Percentiles rank a stretch among this genome's conserved stretches.
Conservation (phyloP, 805 yeast species). For the Yarrowia sp. region DNA sequence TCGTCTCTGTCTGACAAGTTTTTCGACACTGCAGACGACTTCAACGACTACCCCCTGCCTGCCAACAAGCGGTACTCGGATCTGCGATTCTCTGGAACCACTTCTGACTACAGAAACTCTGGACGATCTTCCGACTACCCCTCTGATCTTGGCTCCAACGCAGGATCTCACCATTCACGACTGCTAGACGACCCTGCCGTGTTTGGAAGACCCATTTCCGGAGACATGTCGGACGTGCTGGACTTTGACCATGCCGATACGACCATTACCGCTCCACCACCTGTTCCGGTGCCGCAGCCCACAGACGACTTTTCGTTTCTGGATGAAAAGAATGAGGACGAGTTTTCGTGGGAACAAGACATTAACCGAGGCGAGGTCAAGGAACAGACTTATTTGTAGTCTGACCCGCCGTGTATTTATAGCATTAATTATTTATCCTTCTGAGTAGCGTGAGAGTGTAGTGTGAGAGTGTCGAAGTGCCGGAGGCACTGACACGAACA, state of each 20-base stretch:
- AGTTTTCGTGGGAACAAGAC: slow-evolving; percentile 20
- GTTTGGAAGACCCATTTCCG: background rate
- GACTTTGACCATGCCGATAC: background rate
- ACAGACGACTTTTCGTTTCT: background rate
- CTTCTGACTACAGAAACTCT: background rate
- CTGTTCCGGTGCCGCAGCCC: background rate
- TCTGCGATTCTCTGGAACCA: background rate
- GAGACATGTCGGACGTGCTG: background rate
- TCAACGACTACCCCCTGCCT: slow-evolving; percentile 2
- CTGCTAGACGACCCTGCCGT: slow-evolving; percentile 12
- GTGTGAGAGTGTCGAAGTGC: too few species aligned
- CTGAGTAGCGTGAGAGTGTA: too few species aligned
- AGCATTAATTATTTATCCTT: slow-evolving; percentile 17
- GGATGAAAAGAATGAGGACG: background rate
- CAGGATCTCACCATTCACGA: slow-evolving; percentile 1
- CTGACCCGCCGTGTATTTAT: background rate
- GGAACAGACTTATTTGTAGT: background rate
- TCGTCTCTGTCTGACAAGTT: background rate
- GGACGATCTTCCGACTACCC: background rate
- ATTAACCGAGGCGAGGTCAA: background rate
- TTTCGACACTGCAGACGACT: slow-evolving; percentile 1
- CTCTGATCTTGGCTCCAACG: background rate
- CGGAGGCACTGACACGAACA: too few species aligned
- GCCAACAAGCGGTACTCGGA: slow-evolving; percentile 13
- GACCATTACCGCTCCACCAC: background rate